Conservation (phyloP, 1,139 yeast species). For the Saccharomyces hybrid region DNA sequence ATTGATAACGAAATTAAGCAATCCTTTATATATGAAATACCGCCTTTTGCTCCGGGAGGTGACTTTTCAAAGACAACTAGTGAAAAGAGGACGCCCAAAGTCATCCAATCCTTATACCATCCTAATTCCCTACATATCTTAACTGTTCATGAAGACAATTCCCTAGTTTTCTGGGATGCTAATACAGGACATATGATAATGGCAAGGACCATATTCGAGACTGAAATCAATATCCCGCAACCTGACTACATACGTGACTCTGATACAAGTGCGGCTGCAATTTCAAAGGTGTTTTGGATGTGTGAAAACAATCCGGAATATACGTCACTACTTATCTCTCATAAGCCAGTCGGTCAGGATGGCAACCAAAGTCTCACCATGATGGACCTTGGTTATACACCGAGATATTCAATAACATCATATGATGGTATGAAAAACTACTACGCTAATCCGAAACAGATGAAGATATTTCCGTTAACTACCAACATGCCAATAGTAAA, state of each 20-base stretch:
- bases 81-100: constrained; percentile 39
- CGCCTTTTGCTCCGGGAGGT: constrained; percentile 58
- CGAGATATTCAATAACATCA: constrained; percentile 71
- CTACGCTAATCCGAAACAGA: constrained; percentile 59
- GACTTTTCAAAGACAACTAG: constrained; percentile 28
- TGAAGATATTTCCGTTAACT: constrained; percentile 46
- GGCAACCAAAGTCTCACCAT: constrained; percentile 51
- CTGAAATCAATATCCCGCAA: constrained; percentile 51
- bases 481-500: constrained; percentile 38
- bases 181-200: constrained; percentile 62
- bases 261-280: constrained; percentile 27
- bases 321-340: constrained; percentile 64
- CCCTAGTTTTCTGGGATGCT: constrained; percentile 89
- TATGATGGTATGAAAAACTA: constrained; percentile 74
- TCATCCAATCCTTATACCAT: constrained; percentile 68
- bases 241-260: constrained; percentile 16
- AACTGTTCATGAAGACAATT: constrained; percentile 72
- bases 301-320: constrained; percentile 75
- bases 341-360: constrained; percentile 39
- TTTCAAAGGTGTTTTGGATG: constrained; percentile 49
- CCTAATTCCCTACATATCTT: constrained; percentile 86
- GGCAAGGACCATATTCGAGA: constrained; percentile 65
- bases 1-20: constrained; percentile 50
- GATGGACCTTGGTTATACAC: constrained; percentile 74
- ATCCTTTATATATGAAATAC: constrained; percentile 51